Percentiles rank a stretch among this genome's conserved stretches.
These are phyloP conservation scores for Colletotrichum siamense DNA, from an alignment of 2,329 filamentous ascomycete species.

Conservation along the genomic window DNA sequence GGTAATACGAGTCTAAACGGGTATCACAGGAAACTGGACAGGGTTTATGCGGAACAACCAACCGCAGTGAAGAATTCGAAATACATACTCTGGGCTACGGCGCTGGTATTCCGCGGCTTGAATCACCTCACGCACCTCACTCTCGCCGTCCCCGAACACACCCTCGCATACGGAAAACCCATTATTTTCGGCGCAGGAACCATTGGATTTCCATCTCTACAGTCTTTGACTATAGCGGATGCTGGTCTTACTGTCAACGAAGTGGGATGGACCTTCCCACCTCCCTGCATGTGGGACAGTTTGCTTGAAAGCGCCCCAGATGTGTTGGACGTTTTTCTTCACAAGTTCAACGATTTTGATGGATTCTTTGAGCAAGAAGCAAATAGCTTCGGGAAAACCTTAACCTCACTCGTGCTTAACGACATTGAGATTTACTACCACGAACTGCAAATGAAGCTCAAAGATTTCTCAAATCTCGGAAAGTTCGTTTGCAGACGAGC, in stretches of 20 bases:
- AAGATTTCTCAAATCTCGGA: not conserved
- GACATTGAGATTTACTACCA: not conserved
- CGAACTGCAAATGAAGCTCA: rapidly evolving
- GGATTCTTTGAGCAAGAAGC: not conserved
- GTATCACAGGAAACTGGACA: not conserved
- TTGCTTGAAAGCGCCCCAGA: not conserved
- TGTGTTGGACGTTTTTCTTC: not conserved
- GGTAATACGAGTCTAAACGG: not conserved
- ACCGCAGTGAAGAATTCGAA: not conserved
- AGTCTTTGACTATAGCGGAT: not conserved
- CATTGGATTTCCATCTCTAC: not conserved
- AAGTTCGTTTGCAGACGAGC: not conserved
- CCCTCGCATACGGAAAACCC: not conserved
- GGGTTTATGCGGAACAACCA: not conserved
- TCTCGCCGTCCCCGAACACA: not conserved
- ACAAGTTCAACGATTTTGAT: rapidly evolving
- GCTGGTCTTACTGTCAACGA: too few relatives aligned
- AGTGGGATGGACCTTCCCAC: not conserved
- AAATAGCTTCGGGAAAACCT: not conserved
- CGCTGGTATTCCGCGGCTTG: not conserved
- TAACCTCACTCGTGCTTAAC: not conserved
- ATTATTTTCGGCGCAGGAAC: not conserved
- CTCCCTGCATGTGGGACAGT: not conserved
- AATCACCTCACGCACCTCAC: not conserved
- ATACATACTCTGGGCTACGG: not conserved